Percentiles rank a stretch among this genome's conserved stretches.
Evolutionary conservation across 257 asterid species (phyloP).

Genomic region (Marsdenia floribunda): DNA sequence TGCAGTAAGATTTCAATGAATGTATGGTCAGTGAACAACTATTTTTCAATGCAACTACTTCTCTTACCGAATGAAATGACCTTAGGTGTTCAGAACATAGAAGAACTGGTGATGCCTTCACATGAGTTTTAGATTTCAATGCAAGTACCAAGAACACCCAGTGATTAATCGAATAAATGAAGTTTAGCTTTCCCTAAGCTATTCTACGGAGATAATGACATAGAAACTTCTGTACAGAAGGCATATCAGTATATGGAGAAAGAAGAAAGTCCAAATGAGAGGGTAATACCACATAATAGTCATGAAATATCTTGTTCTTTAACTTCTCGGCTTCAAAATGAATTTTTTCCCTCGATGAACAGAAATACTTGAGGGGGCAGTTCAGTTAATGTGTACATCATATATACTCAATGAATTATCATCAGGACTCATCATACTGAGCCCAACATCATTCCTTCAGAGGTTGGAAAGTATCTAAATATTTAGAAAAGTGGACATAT

Average conservation of each 20-base stretch:
- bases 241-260: not conserved
- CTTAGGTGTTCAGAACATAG: not conserved
- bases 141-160: not conserved
- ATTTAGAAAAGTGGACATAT: not conserved
- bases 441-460: too few relatives aligned
- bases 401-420: not conserved
- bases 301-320: not conserved
- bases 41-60: not conserved
- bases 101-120: not conserved
- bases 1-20: slow-evolving; percentile 19
- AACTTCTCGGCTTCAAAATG: not conserved
- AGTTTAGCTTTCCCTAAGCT: not conserved
- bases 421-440: not conserved
- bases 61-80: not conserved
- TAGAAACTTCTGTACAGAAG: not conserved
- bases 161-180: not conserved
- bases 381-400: not conserved
- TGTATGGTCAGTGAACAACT: not conserved
- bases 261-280: not conserved
- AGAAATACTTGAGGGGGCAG: not conserved
- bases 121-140: not conserved
- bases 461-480: not conserved
- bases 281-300: too few relatives aligned
- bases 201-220: not conserved
- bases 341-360: not conserved